phyloP scores from a whole-genome alignment of 164 flowering plant genomes.

The Warburgia ugandensis region DNA sequence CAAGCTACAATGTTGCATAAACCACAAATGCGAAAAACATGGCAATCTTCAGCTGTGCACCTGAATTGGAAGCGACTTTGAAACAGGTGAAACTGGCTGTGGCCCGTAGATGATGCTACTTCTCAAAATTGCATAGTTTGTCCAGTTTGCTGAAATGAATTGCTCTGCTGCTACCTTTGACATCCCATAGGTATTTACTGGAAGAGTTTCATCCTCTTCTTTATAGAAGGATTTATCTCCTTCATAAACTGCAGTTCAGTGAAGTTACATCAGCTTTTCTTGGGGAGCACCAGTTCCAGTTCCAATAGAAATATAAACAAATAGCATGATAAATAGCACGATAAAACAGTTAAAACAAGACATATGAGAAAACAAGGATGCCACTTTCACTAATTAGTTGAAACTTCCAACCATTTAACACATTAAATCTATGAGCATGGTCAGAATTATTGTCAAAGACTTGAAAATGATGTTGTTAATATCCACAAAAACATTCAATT shows the following conservation, averaged over 20 bases:
- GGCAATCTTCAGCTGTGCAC: slow-evolving; percentile 19
- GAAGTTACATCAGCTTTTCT: slow-evolving; percentile 10
- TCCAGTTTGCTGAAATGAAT: slow-evolving; percentile 43
- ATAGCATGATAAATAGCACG: not conserved
- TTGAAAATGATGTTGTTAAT: no score
- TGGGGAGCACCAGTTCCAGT: no score
- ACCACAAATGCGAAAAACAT: not conserved
- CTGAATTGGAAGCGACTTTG: slow-evolving; percentile 91
- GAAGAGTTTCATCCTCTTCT: slow-evolving; percentile 78
- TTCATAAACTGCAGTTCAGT: slow-evolving; percentile 66
- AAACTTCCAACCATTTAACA: no score
- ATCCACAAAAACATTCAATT: no score
- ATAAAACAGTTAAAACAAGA: no score
- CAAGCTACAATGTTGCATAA: not conserved
- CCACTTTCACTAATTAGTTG: no score
- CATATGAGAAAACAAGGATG: no score
- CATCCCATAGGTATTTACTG: slow-evolving; percentile 87
- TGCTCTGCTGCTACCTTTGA: slow-evolving; percentile 89
- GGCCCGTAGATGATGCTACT: slow-evolving; percentile 94
- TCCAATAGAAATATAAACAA: not conserved
- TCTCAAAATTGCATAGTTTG: slow-evolving; percentile 81
- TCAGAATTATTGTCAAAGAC: no score
- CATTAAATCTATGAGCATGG: no score
- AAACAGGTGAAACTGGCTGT: slow-evolving; percentile 70
- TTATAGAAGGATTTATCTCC: slow-evolving; percentile 85